Evolutionary conservation across 257 asterid species (phyloP).

Genomic region (Nicotiana attenuata): DNA sequence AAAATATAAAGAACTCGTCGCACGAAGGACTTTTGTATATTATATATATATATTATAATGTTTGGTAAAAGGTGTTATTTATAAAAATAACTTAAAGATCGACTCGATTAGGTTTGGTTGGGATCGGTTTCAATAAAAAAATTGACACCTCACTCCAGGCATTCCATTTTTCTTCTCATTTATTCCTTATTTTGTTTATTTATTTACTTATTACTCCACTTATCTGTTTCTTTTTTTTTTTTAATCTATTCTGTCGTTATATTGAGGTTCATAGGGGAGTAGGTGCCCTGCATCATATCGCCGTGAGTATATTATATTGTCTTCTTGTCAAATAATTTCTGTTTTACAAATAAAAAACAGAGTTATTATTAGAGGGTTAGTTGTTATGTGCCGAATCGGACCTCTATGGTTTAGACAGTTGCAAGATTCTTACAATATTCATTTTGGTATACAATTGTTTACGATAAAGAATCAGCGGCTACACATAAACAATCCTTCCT

Average conservation of each 20-base stretch:
- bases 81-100: too few species aligned
- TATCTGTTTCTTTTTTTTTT: background rate
- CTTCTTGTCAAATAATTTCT: background rate
- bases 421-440: background rate
- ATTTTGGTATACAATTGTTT: background rate
- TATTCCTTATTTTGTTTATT: background rate
- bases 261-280: background rate
- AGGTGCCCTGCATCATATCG: background rate
- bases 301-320: background rate
- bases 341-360: background rate
- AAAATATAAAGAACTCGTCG: too few species aligned
- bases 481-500: background rate
- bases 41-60: too few species aligned
- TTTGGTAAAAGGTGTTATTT: too few species aligned
- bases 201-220: background rate
- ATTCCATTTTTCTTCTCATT: background rate
- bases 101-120: too few species aligned
- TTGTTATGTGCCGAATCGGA: background rate
- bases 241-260: background rate
- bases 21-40: too few species aligned
- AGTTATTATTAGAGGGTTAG: background rate
- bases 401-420: background rate
- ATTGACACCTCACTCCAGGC: too few species aligned
- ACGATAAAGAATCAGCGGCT: background rate
- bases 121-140: too few species aligned